Evolutionary conservation across 129 eudicot species (phyloP).

Genomic region (Scalesia atractyloides): DNA sequence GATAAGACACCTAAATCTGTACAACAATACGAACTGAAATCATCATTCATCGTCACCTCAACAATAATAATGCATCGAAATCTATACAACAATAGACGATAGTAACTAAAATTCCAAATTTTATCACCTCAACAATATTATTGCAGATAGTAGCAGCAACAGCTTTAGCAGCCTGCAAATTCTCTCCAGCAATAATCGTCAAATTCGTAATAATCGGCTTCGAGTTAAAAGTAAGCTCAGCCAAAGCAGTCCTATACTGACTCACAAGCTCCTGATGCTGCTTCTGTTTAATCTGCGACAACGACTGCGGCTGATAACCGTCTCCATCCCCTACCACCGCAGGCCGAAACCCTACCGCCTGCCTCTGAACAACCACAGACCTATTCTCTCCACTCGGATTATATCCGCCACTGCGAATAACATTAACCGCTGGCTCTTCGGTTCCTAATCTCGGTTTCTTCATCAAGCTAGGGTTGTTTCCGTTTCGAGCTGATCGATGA

Average conservation of each 20-base stretch:
- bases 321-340: conserved; percentile 42
- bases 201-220: conserved; percentile 93
- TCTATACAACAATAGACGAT: conserved; percentile 10
- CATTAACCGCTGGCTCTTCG: conserved; percentile 41
- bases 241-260: conserved; percentile 85
- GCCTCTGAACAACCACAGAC: conserved; percentile 18
- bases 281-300: conserved; percentile 33
- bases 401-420: conserved; percentile 8
- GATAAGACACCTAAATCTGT: no score
- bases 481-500: conserved; percentile 42
- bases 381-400: conserved; percentile 19
- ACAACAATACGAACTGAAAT: no score
- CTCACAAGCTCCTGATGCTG: conserved; percentile 75
- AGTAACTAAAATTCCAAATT: conserved; percentile 29
- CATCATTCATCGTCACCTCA: no score
- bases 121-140: conserved; percentile 82
- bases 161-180: conserved; percentile 80
- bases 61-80: conserved; percentile 5
- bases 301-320: conserved; percentile 52
- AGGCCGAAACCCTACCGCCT: conserved; percentile 23
- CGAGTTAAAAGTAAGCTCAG: conserved; percentile 90
- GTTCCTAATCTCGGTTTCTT: conserved; percentile 64
- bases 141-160: conserved; percentile 72
- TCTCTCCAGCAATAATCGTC: conserved; percentile 97
- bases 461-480: conserved; percentile 38